Base-by-base conservation (phyloP, 2,329 filamentous ascomycete genomes). In the Aschersonia sp. region DNA sequence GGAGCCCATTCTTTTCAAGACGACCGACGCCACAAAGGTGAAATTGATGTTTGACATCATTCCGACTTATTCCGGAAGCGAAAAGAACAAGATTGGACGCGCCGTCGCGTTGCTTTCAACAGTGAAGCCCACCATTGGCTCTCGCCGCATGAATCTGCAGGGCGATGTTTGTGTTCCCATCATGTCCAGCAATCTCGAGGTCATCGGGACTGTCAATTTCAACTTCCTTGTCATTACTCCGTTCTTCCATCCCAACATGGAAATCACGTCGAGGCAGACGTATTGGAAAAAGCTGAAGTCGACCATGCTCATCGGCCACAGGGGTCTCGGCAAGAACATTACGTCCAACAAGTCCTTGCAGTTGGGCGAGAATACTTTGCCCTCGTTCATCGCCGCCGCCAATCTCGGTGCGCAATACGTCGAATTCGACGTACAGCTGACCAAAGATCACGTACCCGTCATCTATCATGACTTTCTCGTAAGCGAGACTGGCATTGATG, bases 381-480 rank as follows among this genome's bases (percentile, higher is more conserved):
- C 83, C 48, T 97, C 92, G 0, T 98, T 98, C 66, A 95, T 97
- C 58, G 87, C 90, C 3, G 92, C 92, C 2, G 89, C 90, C 42
- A 97, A 95, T 55, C 66, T 98, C 46, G 92, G 92, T 7, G 92
- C 79, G 4, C 76, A 82, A 48, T 83, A 83, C 55, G 79, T 84
- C 44, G 79, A 83, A 55, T 82, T 84, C 58, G 92, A 98, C 61
- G 92, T 98, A 1, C 92, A 98, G 62, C 71, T 98, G 40, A 98
- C 92, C n/a, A 98, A 98, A 60, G 92, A 98, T 60, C 88, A 94
- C 57, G 88, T 98, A 1, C 92, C 92, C 0, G 90, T 98, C 53
- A 95, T 98, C 58, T 98, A 98, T 61, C 92, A 98, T 61, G 92
- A 98, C 63, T 98, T 98, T 59, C 73, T 97, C 11, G 92, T 98